phyloP scores from a whole-genome alignment of 371 early-diverging fungal species.

The Mortierella sp. region DNA sequence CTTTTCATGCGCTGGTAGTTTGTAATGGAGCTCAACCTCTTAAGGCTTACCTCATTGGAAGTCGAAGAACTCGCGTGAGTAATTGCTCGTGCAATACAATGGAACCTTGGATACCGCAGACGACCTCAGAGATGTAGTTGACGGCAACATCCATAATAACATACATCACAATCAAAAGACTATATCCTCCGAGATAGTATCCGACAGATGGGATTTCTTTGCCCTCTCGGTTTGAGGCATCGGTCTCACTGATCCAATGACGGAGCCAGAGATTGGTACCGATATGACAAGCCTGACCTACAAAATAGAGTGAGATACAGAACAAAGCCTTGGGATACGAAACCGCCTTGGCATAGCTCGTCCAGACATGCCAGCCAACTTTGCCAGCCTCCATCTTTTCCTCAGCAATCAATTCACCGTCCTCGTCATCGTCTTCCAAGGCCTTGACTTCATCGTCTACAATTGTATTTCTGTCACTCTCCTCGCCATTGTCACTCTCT shows the following conservation, averaged over 20 bases:
- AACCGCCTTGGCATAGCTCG: slow-evolving; percentile 67
- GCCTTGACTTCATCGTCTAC: slow-evolving; percentile 54
- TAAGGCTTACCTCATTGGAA: slow-evolving; percentile 59
- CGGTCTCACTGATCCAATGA: slow-evolving; percentile 65
- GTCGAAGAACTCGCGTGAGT: slow-evolving; percentile 70
- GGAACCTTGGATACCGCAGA: slow-evolving; percentile 53
- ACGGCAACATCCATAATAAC: slow-evolving; percentile 55
- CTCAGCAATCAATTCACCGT: slow-evolving; percentile 45
- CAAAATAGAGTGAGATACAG: slow-evolving; percentile 20
- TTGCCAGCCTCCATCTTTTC: slow-evolving; percentile 66
- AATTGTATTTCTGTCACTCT: slow-evolving; percentile 19
- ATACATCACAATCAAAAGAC: slow-evolving; percentile 51
- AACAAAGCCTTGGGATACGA: slow-evolving; percentile 26
- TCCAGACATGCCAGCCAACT: slow-evolving; percentile 73
- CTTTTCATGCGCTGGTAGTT: too few relatives aligned
- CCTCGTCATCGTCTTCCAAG: not conserved
- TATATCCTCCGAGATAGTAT: slow-evolving; percentile 56
- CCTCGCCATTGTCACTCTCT: not conserved
- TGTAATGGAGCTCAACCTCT: slow-evolving; percentile 8
- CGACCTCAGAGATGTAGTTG: slow-evolving; percentile 35
- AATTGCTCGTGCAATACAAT: slow-evolving; percentile 72
- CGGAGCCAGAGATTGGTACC: slow-evolving; percentile 76
- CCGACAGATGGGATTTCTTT: slow-evolving; percentile 10
- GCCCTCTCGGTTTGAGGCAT: slow-evolving; percentile 3
- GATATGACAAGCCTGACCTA: slow-evolving; percentile 65